These are phyloP conservation scores for Neurospora sp. DNA, from an alignment of 495 filamentous ascomycete genomes.

Conservation along the genomic window DNA sequence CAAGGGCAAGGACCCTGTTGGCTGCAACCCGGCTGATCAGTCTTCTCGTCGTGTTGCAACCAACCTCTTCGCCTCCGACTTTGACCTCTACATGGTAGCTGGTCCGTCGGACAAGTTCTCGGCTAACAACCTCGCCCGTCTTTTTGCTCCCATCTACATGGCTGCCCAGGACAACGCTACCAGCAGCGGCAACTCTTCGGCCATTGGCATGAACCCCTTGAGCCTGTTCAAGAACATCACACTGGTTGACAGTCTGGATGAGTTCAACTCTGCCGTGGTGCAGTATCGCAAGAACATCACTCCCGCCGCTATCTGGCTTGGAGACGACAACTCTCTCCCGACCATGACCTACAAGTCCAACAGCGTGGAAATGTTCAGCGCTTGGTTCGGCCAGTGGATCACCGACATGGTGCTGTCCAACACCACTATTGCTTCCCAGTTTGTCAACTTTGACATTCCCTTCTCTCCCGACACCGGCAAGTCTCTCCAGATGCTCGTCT, in stretches of 20 bases:
- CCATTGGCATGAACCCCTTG: constrained; percentile 4
- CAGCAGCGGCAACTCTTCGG: not conserved
- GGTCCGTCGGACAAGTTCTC: constrained; percentile 49
- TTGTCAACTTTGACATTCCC: constrained; percentile 58
- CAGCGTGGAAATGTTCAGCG: constrained; percentile 28
- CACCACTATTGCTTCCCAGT: constrained; percentile 55
- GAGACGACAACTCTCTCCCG: constrained; percentile 40
- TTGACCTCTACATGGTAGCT: constrained; percentile 40
- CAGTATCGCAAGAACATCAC: constrained; percentile 53
- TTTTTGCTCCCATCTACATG: constrained; percentile 34
- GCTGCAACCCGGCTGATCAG: constrained; percentile 45
- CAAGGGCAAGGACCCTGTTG: constrained; percentile 39
- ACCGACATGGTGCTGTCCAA: constrained; percentile 55
- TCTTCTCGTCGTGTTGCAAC: constrained; percentile 12
- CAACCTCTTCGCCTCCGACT: constrained; percentile 24
- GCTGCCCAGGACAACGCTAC: constrained; percentile 6
- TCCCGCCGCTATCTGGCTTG: constrained; percentile 68
- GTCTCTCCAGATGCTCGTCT: constrained; percentile 67
- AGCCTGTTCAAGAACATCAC: constrained; percentile 36
- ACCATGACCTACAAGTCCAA: constrained; percentile 53
- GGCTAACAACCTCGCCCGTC: constrained; percentile 24
- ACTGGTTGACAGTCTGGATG: constrained; percentile 48
- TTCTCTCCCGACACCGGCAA: constrained; percentile 53
- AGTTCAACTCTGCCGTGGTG: constrained; percentile 57
- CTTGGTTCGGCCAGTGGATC: constrained; percentile 62